Evolutionary conservation across 106 monocot species (phyloP), one percentile per base, ranked within the genome.

Genomic region (Amphibolis antarctica): DNA sequence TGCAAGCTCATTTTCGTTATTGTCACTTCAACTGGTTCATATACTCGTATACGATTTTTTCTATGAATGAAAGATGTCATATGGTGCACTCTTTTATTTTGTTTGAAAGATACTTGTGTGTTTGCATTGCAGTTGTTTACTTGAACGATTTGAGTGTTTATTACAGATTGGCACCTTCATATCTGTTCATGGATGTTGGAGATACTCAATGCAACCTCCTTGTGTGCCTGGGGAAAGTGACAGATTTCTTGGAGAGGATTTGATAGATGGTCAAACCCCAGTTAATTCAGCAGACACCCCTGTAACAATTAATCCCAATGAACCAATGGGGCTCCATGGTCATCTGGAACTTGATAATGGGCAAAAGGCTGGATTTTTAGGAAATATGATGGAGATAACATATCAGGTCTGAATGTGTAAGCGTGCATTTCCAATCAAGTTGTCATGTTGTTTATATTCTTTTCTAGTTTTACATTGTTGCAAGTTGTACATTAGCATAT

Each of bases 101-200:
- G 36, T 36, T 7, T n/a, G n/a, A n/a, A n/a, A n/a, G 36, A 36
- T 36, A 4, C 2, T 4, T 36, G 36, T 36, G 36, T 7, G 7
- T 36, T 36, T 36, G 36, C 36, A 36, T 36, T 36, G 36, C 4
- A 36, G 7, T 36, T 36, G 36, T 4, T 36, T 36, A 4, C 7
- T 36, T 36, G 36, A 2, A 7, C 36, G 36, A 36, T 36, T 36
- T 2, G 36, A 4, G 2, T 36, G 36, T 12, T 48, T 20, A 28
- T 51, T 26, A 28, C 69, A 84, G 84, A 70, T 80, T 65, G 84
- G 50, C 19, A 77, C 80, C 0, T 15, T 76, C 1, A 66, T 85
- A 63, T 81, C 85, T 74, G 85, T 69, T 53, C 63, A 72, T 63
- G 81, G 72, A 12, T 81, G 67, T 28, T 78, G 80, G 77, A 45